phyloP scores from a whole-genome alignment of 108 stramenopile species.

The Stephanodiscus triporus region DNA sequence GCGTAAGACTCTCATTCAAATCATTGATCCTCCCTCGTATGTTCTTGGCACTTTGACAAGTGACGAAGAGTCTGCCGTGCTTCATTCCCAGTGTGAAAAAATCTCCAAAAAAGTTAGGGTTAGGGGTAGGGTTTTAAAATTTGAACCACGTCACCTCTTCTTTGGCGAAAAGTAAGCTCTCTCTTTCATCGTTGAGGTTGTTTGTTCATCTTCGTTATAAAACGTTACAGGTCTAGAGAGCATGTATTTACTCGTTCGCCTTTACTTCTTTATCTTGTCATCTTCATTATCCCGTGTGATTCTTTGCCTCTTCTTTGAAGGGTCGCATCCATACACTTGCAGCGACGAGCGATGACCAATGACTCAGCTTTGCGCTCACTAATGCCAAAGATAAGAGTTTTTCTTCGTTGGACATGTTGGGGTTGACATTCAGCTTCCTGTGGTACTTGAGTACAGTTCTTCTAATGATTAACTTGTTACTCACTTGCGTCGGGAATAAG shows the following conservation, averaged over 20 bases:
- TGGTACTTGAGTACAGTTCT: conserved; percentile 24
- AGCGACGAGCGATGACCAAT: conserved; percentile 20
- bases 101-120: too few species aligned
- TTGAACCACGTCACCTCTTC: too few species aligned
- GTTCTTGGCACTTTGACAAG: background rate
- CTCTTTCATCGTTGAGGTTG: too few species aligned
- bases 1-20: conserved; percentile 2
- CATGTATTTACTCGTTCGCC: too few species aligned
- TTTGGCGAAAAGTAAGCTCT: too few species aligned
- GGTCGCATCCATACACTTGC: conserved; percentile 15
- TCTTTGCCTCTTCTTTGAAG: conserved; percentile 4
- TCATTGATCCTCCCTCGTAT: background rate
- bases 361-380: conserved; percentile 19
- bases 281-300: background rate
- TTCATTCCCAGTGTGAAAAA: too few species aligned
- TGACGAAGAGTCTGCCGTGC: background rate
- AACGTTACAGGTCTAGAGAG: too few species aligned
- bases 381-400: background rate
- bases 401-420: background rate
- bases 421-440: background rate
- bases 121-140: too few species aligned
- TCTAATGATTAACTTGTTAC: conserved; percentile 5
- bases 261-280: background rate
- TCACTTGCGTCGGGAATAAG: conserved; percentile 3
- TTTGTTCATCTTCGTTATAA: too few species aligned